These are phyloP conservation scores for Naegleria gruberi DNA, from an alignment of 208 protist species.

Conservation along the genomic window DNA sequence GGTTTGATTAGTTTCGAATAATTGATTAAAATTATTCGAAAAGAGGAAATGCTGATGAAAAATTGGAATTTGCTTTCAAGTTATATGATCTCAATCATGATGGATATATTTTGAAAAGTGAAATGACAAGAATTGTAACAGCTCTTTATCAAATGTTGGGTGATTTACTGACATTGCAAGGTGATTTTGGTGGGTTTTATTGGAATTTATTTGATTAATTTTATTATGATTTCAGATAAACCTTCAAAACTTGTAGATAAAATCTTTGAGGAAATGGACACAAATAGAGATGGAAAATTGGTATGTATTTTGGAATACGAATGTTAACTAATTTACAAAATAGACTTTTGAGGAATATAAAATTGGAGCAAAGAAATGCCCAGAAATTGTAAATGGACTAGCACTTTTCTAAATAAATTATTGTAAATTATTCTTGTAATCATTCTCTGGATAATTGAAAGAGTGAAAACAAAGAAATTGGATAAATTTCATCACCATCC, in stretches of 20 bases:
- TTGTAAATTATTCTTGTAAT: too few species aligned
- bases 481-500: too few species aligned
- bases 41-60: constrained; percentile 18
- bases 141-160: constrained; percentile 22
- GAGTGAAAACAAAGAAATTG: too few species aligned
- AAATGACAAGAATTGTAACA: constrained; percentile 20
- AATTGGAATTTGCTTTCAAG: constrained; percentile 9
- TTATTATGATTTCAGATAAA: neutral
- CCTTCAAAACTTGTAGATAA: constrained; percentile 18
- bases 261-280: constrained; percentile 24
- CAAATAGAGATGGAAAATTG: constrained; percentile 6
- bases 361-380: constrained; percentile 15
- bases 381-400: neutral
- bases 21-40: neutral
- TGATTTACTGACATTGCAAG: constrained; percentile 10
- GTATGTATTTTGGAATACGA: neutral
- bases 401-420: neutral
- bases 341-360: constrained; percentile 20
- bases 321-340: neutral
- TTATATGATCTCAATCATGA: constrained; percentile 22
- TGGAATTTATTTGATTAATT: neutral
- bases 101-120: constrained; percentile 5
- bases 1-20: too few species aligned
- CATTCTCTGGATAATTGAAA: too few species aligned
- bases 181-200: neutral